phyloP scores from a whole-genome alignment of 345 rosid species.

The Corchorus capsularis region DNA sequence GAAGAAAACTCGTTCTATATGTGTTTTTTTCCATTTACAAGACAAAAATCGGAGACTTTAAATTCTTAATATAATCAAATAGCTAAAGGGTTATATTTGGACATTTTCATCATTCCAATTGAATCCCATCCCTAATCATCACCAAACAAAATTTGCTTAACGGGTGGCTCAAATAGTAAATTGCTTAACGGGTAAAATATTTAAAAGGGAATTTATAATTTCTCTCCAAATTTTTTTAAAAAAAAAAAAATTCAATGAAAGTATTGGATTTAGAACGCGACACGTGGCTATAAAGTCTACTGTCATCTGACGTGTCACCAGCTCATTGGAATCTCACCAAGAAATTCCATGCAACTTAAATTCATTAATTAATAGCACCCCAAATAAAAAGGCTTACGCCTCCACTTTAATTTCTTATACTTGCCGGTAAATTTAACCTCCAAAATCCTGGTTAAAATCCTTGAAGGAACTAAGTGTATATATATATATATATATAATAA shows the following conservation, averaged over 20 bases:
- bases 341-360: neutral
- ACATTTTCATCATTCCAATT: neutral
- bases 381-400: neutral
- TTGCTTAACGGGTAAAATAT: slow-evolving; percentile 17
- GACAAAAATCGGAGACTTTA: too few species aligned
- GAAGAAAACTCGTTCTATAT: too few species aligned
- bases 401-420: neutral
- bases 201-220: neutral
- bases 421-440: slow-evolving; percentile 27
- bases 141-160: neutral
- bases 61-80: too few species aligned
- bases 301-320: slow-evolving; percentile 2
- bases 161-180: too few species aligned
- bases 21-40: too few species aligned
- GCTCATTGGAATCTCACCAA: neutral
- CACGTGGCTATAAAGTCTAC: neutral
- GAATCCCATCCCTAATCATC: neutral
- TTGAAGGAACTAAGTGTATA: too few species aligned
- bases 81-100: too few species aligned
- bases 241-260: neutral
- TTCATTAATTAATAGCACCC: neutral
- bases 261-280: neutral
- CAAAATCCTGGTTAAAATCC: slow-evolving; percentile 13
- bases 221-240: neutral
- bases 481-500: slow-evolving; percentile 9